These are phyloP conservation scores for Fragilariopsis cylindrus DNA, from an alignment of 108 stramenopile genomes.

Conservation along the genomic window DNA sequence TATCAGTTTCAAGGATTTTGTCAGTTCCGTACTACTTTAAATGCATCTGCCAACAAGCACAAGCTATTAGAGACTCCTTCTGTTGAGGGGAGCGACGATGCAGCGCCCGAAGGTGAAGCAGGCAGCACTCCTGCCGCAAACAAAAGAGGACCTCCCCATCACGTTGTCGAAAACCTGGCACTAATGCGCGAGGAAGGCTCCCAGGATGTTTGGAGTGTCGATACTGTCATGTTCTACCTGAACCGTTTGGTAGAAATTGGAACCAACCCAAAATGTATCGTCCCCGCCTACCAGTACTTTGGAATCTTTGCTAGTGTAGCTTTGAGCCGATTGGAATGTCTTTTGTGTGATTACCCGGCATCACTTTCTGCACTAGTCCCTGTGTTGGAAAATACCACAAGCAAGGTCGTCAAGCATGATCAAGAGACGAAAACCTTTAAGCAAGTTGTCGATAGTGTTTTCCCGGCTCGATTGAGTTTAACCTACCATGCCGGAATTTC, in stretches of 20 bases:
- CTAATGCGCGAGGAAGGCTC: constrained; percentile 48
- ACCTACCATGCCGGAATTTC: constrained; percentile 93
- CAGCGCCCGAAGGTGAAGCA: constrained; percentile 1
- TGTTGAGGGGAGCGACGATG: constrained; percentile 18
- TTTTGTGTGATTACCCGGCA: constrained; percentile 92
- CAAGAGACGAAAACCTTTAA: constrained; percentile 58
- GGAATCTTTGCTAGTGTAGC: constrained; percentile 95
- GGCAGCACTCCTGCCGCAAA: constrained; percentile 10
- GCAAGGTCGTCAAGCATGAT: constrained; percentile 28
- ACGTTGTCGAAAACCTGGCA: constrained; percentile 71
- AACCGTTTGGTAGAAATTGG: constrained; percentile 82
- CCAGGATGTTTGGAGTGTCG: constrained; percentile 92
- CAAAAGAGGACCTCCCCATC: constrained; percentile 42
- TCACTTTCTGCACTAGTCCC: constrained; percentile 74
- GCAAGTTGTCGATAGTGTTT: constrained; percentile 73
- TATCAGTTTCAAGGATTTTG: constrained; percentile 99
- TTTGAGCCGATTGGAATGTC: constrained; percentile 91
- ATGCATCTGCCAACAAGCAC: constrained; percentile 61
- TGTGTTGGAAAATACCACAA: constrained; percentile 52
- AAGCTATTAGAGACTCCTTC: constrained; percentile 25
- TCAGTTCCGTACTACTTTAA: constrained; percentile 86
- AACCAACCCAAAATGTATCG: constrained; percentile 44
- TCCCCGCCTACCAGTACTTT: constrained; percentile 75
- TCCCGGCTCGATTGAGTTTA: constrained; percentile 85
- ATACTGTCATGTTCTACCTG: constrained; percentile 91